Evolutionary conservation across 805 yeast genomes (phyloP).

Genomic region (Phaffomyces antillensis): DNA sequence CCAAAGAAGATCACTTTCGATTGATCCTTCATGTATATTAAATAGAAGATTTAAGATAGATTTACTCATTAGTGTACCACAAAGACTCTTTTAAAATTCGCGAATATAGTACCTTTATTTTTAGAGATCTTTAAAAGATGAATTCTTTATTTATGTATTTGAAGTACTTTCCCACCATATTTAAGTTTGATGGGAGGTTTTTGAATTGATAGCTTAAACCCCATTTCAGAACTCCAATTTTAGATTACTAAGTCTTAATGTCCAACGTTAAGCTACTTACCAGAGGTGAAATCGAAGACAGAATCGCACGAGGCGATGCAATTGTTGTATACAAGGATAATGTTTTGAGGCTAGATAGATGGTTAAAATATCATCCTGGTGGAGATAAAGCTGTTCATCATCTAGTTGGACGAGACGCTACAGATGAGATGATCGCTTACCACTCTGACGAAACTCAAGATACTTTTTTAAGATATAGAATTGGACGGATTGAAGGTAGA

Average conservation of each 20-base stretch:
- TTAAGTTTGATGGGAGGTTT: too few relatives aligned
- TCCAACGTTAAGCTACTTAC: constrained; percentile 24
- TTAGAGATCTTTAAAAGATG: too few relatives aligned
- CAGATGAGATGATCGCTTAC: constrained; percentile 85
- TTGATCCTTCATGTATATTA: constrained; percentile 1
- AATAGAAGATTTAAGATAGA: too few relatives aligned
- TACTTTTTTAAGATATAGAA: constrained; percentile 47
- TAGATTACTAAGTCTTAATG: constrained; percentile 1
- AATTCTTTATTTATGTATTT: too few relatives aligned
- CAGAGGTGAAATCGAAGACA: constrained; percentile 43
- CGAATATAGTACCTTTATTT: too few relatives aligned
- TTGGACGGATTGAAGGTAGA: constrained; percentile 55
- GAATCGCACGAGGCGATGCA: constrained; percentile 61
- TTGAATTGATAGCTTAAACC: neutral
- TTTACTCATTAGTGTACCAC: too few relatives aligned
- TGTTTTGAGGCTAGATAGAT: constrained; percentile 59
- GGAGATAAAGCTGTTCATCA: constrained; percentile 81
- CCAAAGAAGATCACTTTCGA: constrained; percentile 77
- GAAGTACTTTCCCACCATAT: too few relatives aligned
- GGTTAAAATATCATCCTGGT: constrained; percentile 81
- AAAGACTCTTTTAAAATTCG: too few relatives aligned
- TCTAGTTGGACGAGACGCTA: constrained; percentile 84
- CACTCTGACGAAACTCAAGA: constrained; percentile 54
- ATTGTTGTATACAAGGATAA: constrained; percentile 57
- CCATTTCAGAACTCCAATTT: neutral